Base-by-base conservation (phyloP, 345 rosid genomes). In the Citrus reticulata region DNA sequence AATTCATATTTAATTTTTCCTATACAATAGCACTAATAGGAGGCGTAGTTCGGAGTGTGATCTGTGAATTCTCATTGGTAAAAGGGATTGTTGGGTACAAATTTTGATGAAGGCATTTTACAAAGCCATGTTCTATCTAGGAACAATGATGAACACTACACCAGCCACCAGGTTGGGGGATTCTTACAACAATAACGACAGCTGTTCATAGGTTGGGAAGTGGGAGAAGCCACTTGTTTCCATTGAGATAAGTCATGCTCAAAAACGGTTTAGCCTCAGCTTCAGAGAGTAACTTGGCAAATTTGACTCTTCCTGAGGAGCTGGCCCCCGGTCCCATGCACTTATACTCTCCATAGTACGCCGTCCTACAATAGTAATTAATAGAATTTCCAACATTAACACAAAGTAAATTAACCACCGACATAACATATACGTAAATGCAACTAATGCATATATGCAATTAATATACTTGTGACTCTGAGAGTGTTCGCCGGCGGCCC, bases 271-370 rank as follows among this genome's bases (percentile, higher is more conserved):
- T 79, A 3, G 78, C 85, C 67, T 79, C 80, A 35, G 72, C 67
- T 34, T 79, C 70, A 3, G 62, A 54, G 22, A 82, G 64, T 4
- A 71, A 7, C 76, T 75, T 82, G 27, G 85, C 80, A 62, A 75
- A 79, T 10, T 60, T 67, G 27, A 79, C 82, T 22, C 85, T 55
- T 1, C 80, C 65, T 0, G 39, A 34, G 1, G 78, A 35, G 61
- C 62, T 51, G 16, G 78, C 77, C 11, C 78, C 82, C 27, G 82
- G 78, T 67, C 85, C 82, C 25, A 1, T 66, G 75, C 82, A 79
- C 76, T 66, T 76, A 72, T 83, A 83, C 80, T 83, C 85, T 27
- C 85, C 85, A n/a, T 79, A 75, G 24, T 82, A 78, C 16, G 49
- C 82, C 24, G 77, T 75, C 68, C 84, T 81, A 17, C 79, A 51